Base-by-base conservation (phyloP, 1,139 yeast genomes). In the Lodderomyces jiufengensis region DNA sequence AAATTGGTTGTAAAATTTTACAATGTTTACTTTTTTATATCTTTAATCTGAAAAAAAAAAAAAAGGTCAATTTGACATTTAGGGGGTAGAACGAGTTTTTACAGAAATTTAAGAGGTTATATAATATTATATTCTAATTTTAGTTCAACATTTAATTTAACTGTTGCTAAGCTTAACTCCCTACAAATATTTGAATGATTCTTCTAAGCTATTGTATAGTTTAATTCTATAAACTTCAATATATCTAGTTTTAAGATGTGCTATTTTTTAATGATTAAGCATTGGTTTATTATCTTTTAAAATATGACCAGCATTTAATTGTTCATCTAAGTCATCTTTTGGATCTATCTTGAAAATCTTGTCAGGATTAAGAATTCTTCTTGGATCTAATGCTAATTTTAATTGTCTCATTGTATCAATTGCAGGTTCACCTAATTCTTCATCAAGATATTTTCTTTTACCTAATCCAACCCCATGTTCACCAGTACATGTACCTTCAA, bases 401-500 rank as follows among this genome's bases (percentile, higher is more conserved):
- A 45, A 33, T 29, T 63, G 66, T 39, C 75, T 58, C 75, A 69
- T 69, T 40, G 67, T 51, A 40, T 68, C 73, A 23, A 69, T 62
- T 1, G 70, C 55, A 3, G 50, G 42, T 11, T 39, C 52, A 1
- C 75, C 73, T 31, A 68, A 51, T 42, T 69, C 75, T 10, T 41
- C 37, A 10, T 55, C 57, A 36, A 69, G 51, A 39, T 65, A 69
- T 39, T 54, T 54, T 35, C 75, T 44, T 39, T 69, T 69, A 3
- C 75, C 75, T 3, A 69, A 60, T 1, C 74, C 75, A 5, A 69
- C 73, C 1, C 75, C 75, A 44, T 69, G 75, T 43, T 69, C 75
- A 12, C 75, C 75, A 2, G 73, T 66, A 42, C 70, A 63, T 6
- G 75, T 69, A 12, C 75, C 75, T 34, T 65, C 73, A 34, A 55